A percentile compares a stretch with the other conserved stretches of the same genome.
Conservation (phyloP, 73 alveolate genomes). For the Breviolum minutum region DNA sequence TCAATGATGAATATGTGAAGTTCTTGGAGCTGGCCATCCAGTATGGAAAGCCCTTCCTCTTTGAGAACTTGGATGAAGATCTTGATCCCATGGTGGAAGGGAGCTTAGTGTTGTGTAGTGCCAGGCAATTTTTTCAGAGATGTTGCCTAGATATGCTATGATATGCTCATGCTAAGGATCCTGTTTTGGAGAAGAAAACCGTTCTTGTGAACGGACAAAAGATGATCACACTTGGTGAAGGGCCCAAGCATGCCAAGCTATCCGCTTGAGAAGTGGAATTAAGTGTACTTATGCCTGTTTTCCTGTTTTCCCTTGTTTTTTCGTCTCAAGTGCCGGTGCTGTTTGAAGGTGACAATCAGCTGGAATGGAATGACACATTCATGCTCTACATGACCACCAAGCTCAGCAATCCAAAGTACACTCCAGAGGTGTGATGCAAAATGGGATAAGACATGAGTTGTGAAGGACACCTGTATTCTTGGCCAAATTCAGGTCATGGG, state of each 20-base stretch:
- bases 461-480: neutral
- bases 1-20: slow-evolving; percentile 99
- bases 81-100: slow-evolving; percentile 99
- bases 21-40: slow-evolving; percentile 97
- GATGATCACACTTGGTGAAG: slow-evolving; percentile 97
- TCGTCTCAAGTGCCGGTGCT: neutral
- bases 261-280: neutral
- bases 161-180: slow-evolving; percentile 97
- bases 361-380: slow-evolving; percentile 98
- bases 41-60: slow-evolving; percentile 96
- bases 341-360: slow-evolving; percentile 50
- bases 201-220: slow-evolving; percentile 98
- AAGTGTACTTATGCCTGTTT: neutral
- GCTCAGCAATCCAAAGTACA: slow-evolving; percentile 99
- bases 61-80: slow-evolving; percentile 96
- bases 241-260: slow-evolving; percentile 96
- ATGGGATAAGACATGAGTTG: neutral
- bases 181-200: slow-evolving; percentile 99
- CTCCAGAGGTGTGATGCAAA: slow-evolving; percentile 98
- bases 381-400: slow-evolving; percentile 99
- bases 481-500: slow-evolving; percentile 96
- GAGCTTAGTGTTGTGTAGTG: neutral
- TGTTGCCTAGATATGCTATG: neutral
- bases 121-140: neutral
- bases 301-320: neutral